These are phyloP conservation scores for Talaromyces sp. DNA, from an alignment of 2,329 filamentous ascomycete genomes.

Conservation along the genomic window DNA sequence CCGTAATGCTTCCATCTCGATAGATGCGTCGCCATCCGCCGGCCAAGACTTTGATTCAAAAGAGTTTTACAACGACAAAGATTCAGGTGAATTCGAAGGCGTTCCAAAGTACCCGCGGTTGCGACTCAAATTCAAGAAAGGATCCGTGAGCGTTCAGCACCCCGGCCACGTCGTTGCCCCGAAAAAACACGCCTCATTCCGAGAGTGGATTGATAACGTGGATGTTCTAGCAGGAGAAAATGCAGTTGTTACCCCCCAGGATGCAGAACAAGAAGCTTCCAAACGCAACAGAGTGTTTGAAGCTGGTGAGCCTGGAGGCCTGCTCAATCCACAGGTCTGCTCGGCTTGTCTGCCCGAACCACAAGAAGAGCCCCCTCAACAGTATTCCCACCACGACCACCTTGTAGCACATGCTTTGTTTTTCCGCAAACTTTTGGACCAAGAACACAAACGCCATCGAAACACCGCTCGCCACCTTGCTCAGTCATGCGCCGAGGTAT, in stretches of 20 bases:
- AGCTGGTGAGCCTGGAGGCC: slow-evolving; percentile 67
- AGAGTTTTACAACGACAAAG: slow-evolving; percentile 14
- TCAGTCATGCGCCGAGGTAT: slow-evolving; percentile 41
- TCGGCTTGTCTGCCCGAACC: slow-evolving; percentile 68
- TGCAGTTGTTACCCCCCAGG: slow-evolving; percentile 49
- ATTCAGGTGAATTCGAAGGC: slow-evolving; percentile 11
- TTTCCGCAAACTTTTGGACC: slow-evolving; percentile 72
- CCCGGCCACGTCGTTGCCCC: slow-evolving; percentile 44
- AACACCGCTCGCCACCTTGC: slow-evolving; percentile 73
- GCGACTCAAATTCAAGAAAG: slow-evolving; percentile 47
- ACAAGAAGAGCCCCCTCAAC: slow-evolving; percentile 65
- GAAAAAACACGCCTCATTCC: slow-evolving; percentile 46
- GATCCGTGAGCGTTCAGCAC: slow-evolving; percentile 45
- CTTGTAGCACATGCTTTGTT: slow-evolving; percentile 71
- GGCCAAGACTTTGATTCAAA: slow-evolving; percentile 11
- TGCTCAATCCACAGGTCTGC: slow-evolving; percentile 65
- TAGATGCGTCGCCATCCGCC: slow-evolving; percentile 13
- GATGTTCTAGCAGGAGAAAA: slow-evolving; percentile 40
- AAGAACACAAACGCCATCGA: slow-evolving; percentile 73
- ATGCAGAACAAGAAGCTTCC: slow-evolving; percentile 61
- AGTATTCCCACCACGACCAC: slow-evolving; percentile 86
- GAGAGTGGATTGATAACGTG: slow-evolving; percentile 59
- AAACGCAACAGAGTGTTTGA: slow-evolving; percentile 64
- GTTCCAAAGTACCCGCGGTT: slow-evolving; percentile 27
- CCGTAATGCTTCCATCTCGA: slow-evolving; percentile 21